Evolutionary conservation across 192 early-diverging fungal genomes (phyloP), one percentile per base, ranked within the genome.

Genomic region (Backusella psychrophila): DNA sequence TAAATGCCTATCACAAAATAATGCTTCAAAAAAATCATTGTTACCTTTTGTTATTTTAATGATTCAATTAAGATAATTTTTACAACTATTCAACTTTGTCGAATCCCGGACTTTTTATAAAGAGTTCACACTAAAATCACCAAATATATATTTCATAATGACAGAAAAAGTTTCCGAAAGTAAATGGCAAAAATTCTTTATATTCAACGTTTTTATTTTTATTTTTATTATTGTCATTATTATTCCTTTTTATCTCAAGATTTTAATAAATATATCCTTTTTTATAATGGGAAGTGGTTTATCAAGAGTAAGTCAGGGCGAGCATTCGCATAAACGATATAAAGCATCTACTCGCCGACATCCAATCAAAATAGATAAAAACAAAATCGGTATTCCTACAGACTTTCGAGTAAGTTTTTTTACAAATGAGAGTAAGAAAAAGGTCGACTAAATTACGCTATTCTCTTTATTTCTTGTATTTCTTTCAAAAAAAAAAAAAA

Each of bases 351-450:
- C 23, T 7, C 72, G 53, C 59, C 72, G 72, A 39, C 39, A 33
- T 6, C 39, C 21, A 46, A 33, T 75, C n/a, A 75, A 33, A 67
- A 44, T 67, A 21, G 65, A 75, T 29, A 75, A 75, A 39, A 31
- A 65, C 15, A 67, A 34, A 39, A 75, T 75, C n/a, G 65, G 73
- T 23, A 42, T 33, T 23, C 74, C 74, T 33, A 46, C 74, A 42
- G 74, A 75, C 42, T 75, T 75, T 67, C 52, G 65, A 41, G 74
- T 42, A 75, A 75, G 65, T 66, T 9, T 66, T 9, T 46, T 33
- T 42, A 9, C 17, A 14, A 31, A 6, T n/a, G 15, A 19, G 4
- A 6, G 2, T 8, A 35, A 35, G 15, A 31, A 9, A 39, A 68
- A 68, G 23, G 35, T n/a, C 17, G 7, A n/a, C 23, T 36, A 38